Evolutionary conservation across 306 rosid genomes (phyloP).

Genomic region (Cyclanthera cordifolia): DNA sequence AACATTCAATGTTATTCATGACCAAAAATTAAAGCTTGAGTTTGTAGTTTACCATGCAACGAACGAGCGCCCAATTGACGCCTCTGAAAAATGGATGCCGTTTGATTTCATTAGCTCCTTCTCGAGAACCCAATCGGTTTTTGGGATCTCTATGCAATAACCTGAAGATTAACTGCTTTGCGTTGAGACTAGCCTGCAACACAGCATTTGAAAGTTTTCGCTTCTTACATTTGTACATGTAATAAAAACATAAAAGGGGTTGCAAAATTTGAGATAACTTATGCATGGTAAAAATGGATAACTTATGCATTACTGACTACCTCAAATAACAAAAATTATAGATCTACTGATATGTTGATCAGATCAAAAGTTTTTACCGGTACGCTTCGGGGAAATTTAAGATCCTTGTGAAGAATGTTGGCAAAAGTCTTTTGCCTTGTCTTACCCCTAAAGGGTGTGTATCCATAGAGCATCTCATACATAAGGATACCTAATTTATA

Average conservation of each 20-base stretch:
- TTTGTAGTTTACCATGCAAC: slow-evolving; percentile 50
- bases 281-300: neutral
- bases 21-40: neutral
- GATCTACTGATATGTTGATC: neutral
- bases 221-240: neutral
- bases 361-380: slow-evolving; percentile 27
- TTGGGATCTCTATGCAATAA: slow-evolving; percentile 74
- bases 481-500: slow-evolving; percentile 42
- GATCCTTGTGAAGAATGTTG: slow-evolving; percentile 91
- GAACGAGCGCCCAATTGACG: slow-evolving; percentile 85
- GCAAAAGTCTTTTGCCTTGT: slow-evolving; percentile 85
- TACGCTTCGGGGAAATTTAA: slow-evolving; percentile 73
- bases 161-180: slow-evolving; percentile 64
- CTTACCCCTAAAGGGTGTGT: slow-evolving; percentile 87
- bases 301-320: neutral
- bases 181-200: slow-evolving; percentile 66
- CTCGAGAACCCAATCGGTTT: slow-evolving; percentile 61
- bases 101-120: slow-evolving; percentile 85
- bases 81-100: slow-evolving; percentile 69
- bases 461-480: slow-evolving; percentile 87
- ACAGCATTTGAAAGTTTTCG: neutral
- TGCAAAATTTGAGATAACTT: neutral
- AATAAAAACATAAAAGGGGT: neutral
- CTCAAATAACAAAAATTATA: neutral
- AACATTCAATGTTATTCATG: neutral